phyloP scores from a whole-genome alignment of 2,329 filamentous ascomycete species.

The Diaporthe helianthi region DNA sequence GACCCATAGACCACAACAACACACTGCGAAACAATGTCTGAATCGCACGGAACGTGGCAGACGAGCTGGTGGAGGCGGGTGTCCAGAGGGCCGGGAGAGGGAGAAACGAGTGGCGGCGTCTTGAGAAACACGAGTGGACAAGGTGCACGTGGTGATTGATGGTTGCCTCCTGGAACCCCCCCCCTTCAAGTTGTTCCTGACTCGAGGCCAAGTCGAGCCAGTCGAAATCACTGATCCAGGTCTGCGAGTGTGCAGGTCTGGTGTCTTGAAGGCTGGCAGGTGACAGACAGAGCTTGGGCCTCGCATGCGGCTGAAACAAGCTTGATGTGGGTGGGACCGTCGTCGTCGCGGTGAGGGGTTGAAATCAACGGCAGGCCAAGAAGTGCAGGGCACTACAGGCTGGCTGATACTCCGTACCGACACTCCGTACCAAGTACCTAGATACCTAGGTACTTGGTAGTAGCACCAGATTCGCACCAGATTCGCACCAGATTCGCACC shows the following conservation, averaged over 20 bases:
- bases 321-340: slow-evolving; percentile 15
- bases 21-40: not conserved
- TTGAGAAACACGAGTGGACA: not conserved
- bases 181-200: slow-evolving; percentile 11
- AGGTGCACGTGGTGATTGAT: not conserved
- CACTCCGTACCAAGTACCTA: no score
- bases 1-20: no score
- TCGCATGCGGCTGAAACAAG: slow-evolving; percentile 23
- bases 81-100: not conserved
- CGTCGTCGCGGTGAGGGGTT: slow-evolving; percentile 9
- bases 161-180: not conserved
- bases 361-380: slow-evolving; percentile 8
- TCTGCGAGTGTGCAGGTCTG: not conserved
- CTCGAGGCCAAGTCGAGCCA: not conserved
- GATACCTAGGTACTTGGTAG: no score
- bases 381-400: not conserved
- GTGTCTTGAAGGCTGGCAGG: slow-evolving; percentile 4
- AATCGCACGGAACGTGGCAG: slow-evolving; percentile 19
- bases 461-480: no score
- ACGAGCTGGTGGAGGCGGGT: not conserved
- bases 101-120: not conserved
- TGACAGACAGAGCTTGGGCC: slow-evolving; percentile 22
- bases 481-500: no score
- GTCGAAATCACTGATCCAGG: not conserved
- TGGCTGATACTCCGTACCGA: no score